Evolutionary conservation across 108 stramenopile species (phyloP).

Genomic region (Skeletonema tropicum): DNA sequence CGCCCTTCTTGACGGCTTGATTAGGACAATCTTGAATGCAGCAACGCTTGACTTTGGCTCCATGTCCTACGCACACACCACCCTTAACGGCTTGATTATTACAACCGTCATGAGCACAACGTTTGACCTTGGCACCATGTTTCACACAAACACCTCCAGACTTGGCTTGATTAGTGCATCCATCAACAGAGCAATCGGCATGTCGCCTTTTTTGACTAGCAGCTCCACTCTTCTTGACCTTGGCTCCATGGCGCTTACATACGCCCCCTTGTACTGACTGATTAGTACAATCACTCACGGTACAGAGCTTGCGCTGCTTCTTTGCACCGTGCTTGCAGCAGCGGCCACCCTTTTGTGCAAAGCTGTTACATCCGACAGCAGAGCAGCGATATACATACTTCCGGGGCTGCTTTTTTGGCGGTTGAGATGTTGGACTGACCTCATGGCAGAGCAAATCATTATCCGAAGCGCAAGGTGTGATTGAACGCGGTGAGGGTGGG

Average conservation of each 20-base stretch:
- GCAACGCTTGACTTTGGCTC: constrained; percentile 4
- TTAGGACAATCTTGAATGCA: neutral
- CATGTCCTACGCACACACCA: constrained; percentile 3
- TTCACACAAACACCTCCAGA: constrained; percentile 3
- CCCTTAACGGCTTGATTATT: constrained; percentile 3
- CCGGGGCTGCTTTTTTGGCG: neutral
- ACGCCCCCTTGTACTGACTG: neutral
- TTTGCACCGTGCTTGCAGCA: constrained; percentile 23
- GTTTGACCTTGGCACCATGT: constrained; percentile 4
- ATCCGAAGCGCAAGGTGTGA: neutral
- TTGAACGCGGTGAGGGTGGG: neutral
- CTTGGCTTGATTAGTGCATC: constrained; percentile 14
- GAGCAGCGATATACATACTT: constrained; percentile 9
- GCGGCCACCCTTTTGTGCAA: constrained; percentile 12
- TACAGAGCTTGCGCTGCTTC: constrained; percentile 12
- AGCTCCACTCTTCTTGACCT: neutral
- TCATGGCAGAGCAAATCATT: neutral
- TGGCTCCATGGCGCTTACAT: constrained; percentile 15
- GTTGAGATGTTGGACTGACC: neutral
- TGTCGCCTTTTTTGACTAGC: neutral
- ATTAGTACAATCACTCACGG: constrained; percentile 3
- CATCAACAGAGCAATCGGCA: neutral
- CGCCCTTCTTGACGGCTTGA: constrained; percentile 4
- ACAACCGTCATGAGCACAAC: neutral
- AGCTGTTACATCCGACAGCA: constrained; percentile 8